phyloP scores from a whole-genome alignment of 495 filamentous ascomycete species.

The Penicillium mononematosum region DNA sequence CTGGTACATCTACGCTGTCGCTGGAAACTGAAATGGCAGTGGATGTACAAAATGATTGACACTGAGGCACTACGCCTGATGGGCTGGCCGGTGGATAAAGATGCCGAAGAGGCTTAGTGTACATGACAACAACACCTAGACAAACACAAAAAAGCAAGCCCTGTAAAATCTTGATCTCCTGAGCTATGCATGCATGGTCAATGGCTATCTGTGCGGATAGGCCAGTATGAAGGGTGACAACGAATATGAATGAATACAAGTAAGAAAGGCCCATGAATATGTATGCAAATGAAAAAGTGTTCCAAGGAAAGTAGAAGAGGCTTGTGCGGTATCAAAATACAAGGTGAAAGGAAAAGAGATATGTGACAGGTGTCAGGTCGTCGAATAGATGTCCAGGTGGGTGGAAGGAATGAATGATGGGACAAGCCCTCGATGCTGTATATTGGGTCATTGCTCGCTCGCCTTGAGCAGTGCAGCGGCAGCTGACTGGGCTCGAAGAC shows the following conservation, averaged over 20 bases:
- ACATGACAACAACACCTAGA: constrained; percentile 25
- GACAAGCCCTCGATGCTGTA: constrained; percentile 2
- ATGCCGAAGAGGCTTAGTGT: constrained; percentile 26
- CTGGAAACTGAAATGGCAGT: constrained; percentile 39
- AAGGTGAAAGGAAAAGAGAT: constrained; percentile 14
- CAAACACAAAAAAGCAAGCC: constrained; percentile 24
- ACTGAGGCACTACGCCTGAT: constrained; percentile 36
- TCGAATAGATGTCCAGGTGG: neutral
- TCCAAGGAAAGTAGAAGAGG: constrained; percentile 16
- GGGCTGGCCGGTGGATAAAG: constrained; percentile 27
- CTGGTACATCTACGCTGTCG: constrained; percentile 12
- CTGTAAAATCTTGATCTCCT: constrained; percentile 25
- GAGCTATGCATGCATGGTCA: constrained; percentile 27
- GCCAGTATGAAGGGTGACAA: constrained; percentile 22
- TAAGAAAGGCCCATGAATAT: constrained; percentile 22
- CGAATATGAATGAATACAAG: constrained; percentile 24
- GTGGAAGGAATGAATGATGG: constrained; percentile 1
- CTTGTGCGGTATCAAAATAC: constrained; percentile 23
- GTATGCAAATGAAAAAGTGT: constrained; percentile 14
- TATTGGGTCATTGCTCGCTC: constrained; percentile 30
- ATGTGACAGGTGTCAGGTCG: constrained; percentile 9
- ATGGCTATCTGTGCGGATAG: constrained; percentile 19
- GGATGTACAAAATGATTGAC: constrained; percentile 49
- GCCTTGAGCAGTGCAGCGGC: constrained; percentile 40
- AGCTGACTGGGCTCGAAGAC: constrained; percentile 45